Conservation (phyloP, 1,284 basidiomycete genomes). For the Malassezia sympodialis region DNA sequence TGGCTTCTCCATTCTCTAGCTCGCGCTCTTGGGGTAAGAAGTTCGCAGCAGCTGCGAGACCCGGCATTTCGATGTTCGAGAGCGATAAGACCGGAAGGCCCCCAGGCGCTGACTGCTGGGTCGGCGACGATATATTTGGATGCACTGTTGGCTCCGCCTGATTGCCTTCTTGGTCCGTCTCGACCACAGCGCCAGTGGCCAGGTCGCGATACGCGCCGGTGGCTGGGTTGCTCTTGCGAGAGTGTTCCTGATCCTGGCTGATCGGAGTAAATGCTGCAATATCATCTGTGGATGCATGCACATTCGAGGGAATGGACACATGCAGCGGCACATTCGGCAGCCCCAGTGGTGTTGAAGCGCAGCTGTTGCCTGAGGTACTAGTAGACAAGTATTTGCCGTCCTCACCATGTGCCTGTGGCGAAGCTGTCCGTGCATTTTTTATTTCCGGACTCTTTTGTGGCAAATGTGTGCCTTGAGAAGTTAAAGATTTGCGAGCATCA, state of each 20-base stretch:
- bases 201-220: conserved; percentile 16
- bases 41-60: conserved; percentile 9
- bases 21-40: not conserved
- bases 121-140: conserved; percentile 2
- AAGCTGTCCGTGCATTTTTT: not conserved
- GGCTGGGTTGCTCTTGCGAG: not conserved
- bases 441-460: no score
- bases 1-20: not conserved
- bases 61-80: conserved; percentile 2
- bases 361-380: not conserved
- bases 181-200: conserved; percentile 13
- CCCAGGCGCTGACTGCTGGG: not conserved
- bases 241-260: not conserved
- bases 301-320: not conserved
- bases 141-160: conserved; percentile 8
- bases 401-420: not conserved
- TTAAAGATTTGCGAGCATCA: no score
- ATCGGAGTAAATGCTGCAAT: not conserved
- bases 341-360: not conserved
- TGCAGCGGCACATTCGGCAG: not conserved
- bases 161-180: conserved; percentile 16
- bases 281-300: not conserved
- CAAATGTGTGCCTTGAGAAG: no score
- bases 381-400: not conserved
- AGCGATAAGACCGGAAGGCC: not conserved